Evolutionary conservation across 768 basidiomycete genomes (phyloP).

Genomic region (Xerocomus brunneocitrinus): DNA sequence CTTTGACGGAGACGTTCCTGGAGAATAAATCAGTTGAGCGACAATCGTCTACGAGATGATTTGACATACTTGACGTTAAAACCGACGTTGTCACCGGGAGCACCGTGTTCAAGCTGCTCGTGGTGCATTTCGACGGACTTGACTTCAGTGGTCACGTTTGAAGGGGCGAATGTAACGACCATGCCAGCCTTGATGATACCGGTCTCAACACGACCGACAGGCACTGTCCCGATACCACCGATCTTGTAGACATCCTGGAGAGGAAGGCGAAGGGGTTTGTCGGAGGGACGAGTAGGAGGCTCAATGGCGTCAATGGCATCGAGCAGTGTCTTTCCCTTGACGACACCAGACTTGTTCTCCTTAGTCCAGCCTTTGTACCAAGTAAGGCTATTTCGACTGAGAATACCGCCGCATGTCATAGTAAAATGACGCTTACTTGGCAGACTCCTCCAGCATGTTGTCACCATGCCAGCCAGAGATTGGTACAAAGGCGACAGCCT

Average conservation of each 20-base stretch:
- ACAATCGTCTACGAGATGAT: conserved; percentile 3
- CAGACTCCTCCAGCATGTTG: conserved; percentile 99
- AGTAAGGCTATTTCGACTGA: conserved; percentile 64
- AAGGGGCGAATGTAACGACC: conserved; percentile 94
- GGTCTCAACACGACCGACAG: conserved; percentile 99
- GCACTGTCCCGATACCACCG: conserved; percentile 99
- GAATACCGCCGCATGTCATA: conserved; percentile 3
- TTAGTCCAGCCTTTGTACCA: conserved; percentile 99
- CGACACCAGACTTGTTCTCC: conserved; percentile 88
- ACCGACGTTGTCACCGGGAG: conserved; percentile 98
- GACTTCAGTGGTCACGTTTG: conserved; percentile 99
- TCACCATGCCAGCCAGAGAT: conserved; percentile 99
- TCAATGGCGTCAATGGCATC: conserved; percentile 99
- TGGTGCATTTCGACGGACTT: conserved; percentile 99
- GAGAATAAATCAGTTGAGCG: conserved; percentile 5
- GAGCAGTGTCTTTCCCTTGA: conserved; percentile 99
- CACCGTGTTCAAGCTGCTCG: conserved; percentile 92
- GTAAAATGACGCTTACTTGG: conserved; percentile 57
- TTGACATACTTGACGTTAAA: conserved; percentile 90
- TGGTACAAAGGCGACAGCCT: conserved; percentile 95
- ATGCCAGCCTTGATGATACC: conserved; percentile 99
- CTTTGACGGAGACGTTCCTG: conserved; percentile 99
- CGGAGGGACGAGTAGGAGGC: conserved; percentile 91
- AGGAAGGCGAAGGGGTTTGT: conserved; percentile 99
- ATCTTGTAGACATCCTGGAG: conserved; percentile 99